Evolutionary conservation across 2,329 filamentous ascomycete genomes (phyloP).

Genomic region (Macrophomina tecta): DNA sequence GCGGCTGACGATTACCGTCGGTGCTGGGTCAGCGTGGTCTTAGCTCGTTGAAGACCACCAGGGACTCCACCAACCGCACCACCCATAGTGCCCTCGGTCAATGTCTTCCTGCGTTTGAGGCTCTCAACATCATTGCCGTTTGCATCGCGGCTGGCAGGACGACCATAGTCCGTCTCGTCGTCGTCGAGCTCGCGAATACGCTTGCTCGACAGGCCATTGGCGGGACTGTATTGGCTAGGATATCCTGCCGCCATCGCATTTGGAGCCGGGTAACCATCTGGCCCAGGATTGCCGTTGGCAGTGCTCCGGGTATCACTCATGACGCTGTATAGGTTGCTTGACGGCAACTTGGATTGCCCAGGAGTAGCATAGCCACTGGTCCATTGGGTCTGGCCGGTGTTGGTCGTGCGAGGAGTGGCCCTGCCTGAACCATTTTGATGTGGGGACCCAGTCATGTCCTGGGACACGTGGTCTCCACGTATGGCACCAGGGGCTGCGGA

Average conservation of each 20-base stretch:
- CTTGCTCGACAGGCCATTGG: constrained; percentile 71
- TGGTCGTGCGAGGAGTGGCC: constrained; percentile 82
- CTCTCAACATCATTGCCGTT: constrained; percentile 65
- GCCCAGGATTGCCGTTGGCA: constrained; percentile 68
- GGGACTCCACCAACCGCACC: constrained; percentile 43
- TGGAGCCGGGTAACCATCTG: constrained; percentile 74
- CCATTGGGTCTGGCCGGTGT: constrained; percentile 76
- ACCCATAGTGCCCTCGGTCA: constrained; percentile 64
- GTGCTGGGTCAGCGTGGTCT: constrained; percentile 27
- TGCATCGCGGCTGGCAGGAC: constrained; percentile 64
- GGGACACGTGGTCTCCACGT: constrained; percentile 72
- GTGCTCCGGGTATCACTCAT: constrained; percentile 78
- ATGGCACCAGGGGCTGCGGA: constrained; percentile 70
- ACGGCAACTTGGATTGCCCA: constrained; percentile 70
- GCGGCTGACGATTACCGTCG: constrained; percentile 19
- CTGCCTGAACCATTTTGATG: constrained; percentile 83
- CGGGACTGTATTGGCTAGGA: constrained; percentile 64
- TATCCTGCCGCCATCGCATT: constrained; percentile 68
- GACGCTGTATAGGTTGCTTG: constrained; percentile 86
- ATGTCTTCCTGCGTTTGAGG: constrained; percentile 80
- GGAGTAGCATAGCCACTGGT: constrained; percentile 76
- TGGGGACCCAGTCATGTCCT: constrained; percentile 83
- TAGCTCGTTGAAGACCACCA: constrained; percentile 35
- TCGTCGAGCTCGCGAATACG: constrained; percentile 68
- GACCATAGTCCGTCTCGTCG: constrained; percentile 67